Evolutionary conservation across 257 asterid genomes (phyloP), one percentile per base, ranked within the genome.

Genomic region (Nyctanthes arbortristis): DNA sequence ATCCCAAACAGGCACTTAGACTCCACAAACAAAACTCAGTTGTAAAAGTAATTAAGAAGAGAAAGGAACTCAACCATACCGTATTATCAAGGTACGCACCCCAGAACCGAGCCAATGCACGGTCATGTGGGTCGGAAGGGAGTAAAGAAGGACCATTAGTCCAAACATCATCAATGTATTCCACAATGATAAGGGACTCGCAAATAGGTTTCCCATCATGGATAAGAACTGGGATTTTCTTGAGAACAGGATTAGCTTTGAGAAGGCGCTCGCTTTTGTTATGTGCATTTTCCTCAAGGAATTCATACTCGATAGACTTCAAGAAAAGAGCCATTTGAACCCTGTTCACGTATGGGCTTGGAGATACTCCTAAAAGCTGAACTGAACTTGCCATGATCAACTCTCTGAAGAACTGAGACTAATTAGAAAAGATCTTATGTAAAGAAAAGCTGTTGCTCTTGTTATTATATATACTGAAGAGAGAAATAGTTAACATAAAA

Each of bases 111-210:
- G 80, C 76, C 12, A 13, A 10, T 32, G 81, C 68, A 0, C 82
- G 80, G 3, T 76, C 80, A 7, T 30, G 68, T 4, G 87, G 80
- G 60, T 82, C 87, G 3, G 82, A 73, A 63, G 81, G 80, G 12
- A 82, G 78, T 32, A 78, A 58, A 20, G 67, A 13, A 0, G 72
- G 78, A 1, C 67, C 74, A 1, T 67, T 4, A 71, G 37, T 14
- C 84, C 84, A 82, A 3, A 32, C 52, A 3, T 79, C 82, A 5
- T 78, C 84, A 24, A 78, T 76, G 80, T 82, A 78, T 34, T 78
- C 71, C 40, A 76, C 43, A 20, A 82, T 78, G 55, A 79, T 4
- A 2, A 63, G 71, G 6, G 87, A 82, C 52, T 82, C 87, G 16
- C 72, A 69, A n/a, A 82, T 10, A 1, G 82, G 65, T 40, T 52